A percentile compares a stretch with the other conserved stretches of the same genome.
These are phyloP conservation scores for Nannizzia gypsea DNA, from an alignment of 2,329 filamentous ascomycete species.

Conservation along the genomic window DNA sequence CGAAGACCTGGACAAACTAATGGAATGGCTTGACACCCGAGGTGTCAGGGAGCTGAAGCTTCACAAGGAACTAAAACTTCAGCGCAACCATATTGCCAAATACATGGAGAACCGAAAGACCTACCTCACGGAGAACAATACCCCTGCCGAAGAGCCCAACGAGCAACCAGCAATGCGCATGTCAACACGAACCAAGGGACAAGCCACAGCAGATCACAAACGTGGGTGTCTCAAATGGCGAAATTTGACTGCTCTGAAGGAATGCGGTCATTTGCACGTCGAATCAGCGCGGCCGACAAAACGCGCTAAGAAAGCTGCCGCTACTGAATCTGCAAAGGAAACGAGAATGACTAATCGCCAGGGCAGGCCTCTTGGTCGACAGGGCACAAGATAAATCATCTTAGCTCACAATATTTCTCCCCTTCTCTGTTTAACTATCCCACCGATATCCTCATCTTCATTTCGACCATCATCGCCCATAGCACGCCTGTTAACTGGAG, in stretches of 20 bases:
- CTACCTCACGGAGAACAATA: constrained; percentile 51
- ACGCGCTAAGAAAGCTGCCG: constrained; percentile 35
- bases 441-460: background rate
- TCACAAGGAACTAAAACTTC: constrained; percentile 70
- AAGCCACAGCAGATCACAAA: constrained; percentile 43
- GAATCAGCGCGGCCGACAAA: constrained; percentile 44
- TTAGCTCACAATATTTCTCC: background rate
- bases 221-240: constrained; percentile 49
- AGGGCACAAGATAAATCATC: constrained; percentile 29
- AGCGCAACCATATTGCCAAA: constrained; percentile 60
- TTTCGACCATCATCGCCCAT: background rate
- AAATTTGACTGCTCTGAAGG: constrained; percentile 49
- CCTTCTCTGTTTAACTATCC: background rate
- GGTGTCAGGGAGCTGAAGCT: constrained; percentile 79
- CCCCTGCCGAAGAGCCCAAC: constrained; percentile 36
- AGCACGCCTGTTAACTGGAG: background rate
- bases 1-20: constrained; percentile 61
- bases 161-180: constrained; percentile 43
- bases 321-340: constrained; percentile 26
- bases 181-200: constrained; percentile 51
- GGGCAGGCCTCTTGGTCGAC: constrained; percentile 40
- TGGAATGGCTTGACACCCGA: constrained; percentile 78
- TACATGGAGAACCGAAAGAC: constrained; percentile 70
- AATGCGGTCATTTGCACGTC: constrained; percentile 49
- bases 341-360: constrained; percentile 35